Evolutionary conservation across 345 rosid species (phyloP).

Genomic region (Eutrema heterophyllum): DNA sequence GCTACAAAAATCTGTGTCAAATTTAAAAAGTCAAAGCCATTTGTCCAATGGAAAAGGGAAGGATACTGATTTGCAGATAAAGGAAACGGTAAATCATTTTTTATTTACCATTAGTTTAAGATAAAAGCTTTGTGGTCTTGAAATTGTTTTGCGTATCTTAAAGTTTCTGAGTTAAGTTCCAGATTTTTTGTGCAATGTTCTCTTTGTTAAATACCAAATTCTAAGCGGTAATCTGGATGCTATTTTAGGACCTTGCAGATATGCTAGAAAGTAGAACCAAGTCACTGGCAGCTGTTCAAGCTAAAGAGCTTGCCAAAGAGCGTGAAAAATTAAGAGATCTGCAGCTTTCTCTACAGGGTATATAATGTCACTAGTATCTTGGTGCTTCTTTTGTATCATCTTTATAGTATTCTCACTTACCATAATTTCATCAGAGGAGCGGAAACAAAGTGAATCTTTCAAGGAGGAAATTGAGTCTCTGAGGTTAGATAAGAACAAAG

Average conservation of each 20-base stretch:
- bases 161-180: background rate
- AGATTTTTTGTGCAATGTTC: background rate
- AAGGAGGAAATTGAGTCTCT: conserved; percentile 51
- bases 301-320: conserved; percentile 62
- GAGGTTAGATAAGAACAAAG: conserved; percentile 55
- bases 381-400: background rate
- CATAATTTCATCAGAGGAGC: conserved; percentile 52
- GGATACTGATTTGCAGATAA: conserved; percentile 33
- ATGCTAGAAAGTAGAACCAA: conserved; percentile 67
- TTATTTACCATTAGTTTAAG: background rate
- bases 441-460: conserved; percentile 47
- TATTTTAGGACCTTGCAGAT: conserved; percentile 90
- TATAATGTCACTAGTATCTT: background rate
- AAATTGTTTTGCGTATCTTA: background rate
- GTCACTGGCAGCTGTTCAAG: conserved; percentile 47
- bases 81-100: conserved; percentile 62
- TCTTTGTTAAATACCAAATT: background rate
- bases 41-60: conserved; percentile 55
- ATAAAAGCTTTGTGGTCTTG: background rate
- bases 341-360: conserved; percentile 61
- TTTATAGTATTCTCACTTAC: conserved; percentile 6
- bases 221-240: conserved; percentile 35
- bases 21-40: conserved; percentile 43
- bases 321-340: conserved; percentile 36
- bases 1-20: conserved; percentile 41